These are phyloP conservation scores for Galeopsis tetrahit DNA, from an alignment of 257 asterid species.

Conservation along the genomic window DNA sequence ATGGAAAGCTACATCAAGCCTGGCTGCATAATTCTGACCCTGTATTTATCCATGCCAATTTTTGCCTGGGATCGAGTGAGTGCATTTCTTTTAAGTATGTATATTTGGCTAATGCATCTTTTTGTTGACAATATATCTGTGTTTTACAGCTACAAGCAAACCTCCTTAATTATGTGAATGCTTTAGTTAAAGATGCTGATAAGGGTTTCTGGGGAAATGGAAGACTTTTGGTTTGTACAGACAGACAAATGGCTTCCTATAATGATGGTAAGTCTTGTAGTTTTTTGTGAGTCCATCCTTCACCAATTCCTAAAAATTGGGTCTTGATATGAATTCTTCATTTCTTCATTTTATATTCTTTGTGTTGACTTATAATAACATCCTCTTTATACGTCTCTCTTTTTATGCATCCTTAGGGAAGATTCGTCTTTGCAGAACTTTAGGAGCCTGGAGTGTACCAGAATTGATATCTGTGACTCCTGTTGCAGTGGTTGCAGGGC, in stretches of 20 bases:
- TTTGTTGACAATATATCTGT: conserved; percentile 28
- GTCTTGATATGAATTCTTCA: no score
- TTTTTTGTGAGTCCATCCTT: neutral
- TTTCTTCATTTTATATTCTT: conserved; percentile 9
- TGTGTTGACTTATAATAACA: neutral
- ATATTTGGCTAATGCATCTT: conserved; percentile 3
- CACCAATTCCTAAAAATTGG: neutral
- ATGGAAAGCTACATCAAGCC: conserved; percentile 97
- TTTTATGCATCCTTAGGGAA: conserved; percentile 52
- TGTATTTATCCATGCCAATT: conserved; percentile 80
- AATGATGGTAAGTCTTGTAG: conserved; percentile 55
- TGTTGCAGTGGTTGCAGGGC: conserved; percentile 73
- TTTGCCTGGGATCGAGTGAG: conserved; percentile 84
- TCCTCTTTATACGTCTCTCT: conserved; percentile 27
- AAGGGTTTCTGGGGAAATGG: conserved; percentile 72
- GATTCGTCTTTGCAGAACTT: conserved; percentile 59
- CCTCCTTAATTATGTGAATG: conserved; percentile 54
- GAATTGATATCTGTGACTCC: conserved; percentile 74
- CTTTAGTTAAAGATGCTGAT: conserved; percentile 55
- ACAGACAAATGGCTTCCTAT: conserved; percentile 66
- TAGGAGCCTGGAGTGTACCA: conserved; percentile 57
- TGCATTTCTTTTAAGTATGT: conserved; percentile 31
- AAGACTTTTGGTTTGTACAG: conserved; percentile 69
- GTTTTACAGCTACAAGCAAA: conserved; percentile 69
- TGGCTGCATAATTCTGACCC: conserved; percentile 80